phyloP scores from a whole-genome alignment of 495 filamentous ascomycete species.

The Annulohypoxylon moriforme region DNA sequence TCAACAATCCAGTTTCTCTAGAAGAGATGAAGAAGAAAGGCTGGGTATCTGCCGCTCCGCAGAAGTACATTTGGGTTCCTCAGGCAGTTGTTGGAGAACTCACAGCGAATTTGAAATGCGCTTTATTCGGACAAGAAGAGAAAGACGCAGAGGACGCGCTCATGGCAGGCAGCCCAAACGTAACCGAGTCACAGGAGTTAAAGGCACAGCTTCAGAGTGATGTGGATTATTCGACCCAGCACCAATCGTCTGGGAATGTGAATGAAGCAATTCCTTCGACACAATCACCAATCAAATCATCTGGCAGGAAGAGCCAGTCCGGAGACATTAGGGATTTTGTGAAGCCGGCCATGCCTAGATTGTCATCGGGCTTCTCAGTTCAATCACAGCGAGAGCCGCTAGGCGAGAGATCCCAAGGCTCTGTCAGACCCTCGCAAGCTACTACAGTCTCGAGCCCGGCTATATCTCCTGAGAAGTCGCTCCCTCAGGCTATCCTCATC shows the following conservation, averaged over 20 bases:
- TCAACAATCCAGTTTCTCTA: constrained; percentile 61
- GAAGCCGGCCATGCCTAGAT: constrained; percentile 34
- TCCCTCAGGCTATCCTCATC: constrained; percentile 32
- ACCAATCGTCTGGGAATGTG: constrained; percentile 24
- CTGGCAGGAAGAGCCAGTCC: constrained; percentile 8
- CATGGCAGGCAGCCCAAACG: constrained; percentile 13
- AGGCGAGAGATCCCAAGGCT: constrained; percentile 20
- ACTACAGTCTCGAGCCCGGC: constrained; percentile 56
- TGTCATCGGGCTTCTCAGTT: constrained; percentile 12
- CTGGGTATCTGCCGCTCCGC: constrained; percentile 53
- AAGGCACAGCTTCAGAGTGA: constrained; percentile 59
- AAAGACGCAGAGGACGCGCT: constrained; percentile 9
- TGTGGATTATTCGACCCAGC: constrained; percentile 57
- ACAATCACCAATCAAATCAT: constrained; percentile 37
- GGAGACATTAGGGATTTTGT: constrained; percentile 5
- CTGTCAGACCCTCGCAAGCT: constrained; percentile 56
- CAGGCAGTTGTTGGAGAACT: constrained; percentile 60
- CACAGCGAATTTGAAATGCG: constrained; percentile 57
- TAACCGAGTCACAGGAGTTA: constrained; percentile 59
- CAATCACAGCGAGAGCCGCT: constrained; percentile 20
- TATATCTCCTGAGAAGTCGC: constrained; percentile 47
- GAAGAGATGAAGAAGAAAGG: constrained; percentile 57
- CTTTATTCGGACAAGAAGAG: constrained; percentile 50
- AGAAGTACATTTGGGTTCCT: constrained; percentile 55
- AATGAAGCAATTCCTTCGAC: constrained; percentile 52